phyloP scores from a whole-genome alignment of 169 alveolate species.

The Cryptosporidium muris region DNA sequence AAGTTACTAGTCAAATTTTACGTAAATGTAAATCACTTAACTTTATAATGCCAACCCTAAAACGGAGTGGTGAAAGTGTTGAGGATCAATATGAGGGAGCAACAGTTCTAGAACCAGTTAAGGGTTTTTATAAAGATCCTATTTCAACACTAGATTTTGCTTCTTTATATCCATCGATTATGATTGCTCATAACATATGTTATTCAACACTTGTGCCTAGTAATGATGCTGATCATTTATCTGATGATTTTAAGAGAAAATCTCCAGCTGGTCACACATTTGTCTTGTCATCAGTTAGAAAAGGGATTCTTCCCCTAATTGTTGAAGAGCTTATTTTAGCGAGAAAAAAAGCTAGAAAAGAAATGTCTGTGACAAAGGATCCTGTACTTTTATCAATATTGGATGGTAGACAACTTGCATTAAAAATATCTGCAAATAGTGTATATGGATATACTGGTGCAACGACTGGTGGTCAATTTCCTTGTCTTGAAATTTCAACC shows the following conservation, averaged over 20 bases:
- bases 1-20: slow-evolving; percentile 94
- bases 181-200: slow-evolving; percentile 99
- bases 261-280: slow-evolving; percentile 73
- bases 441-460: slow-evolving; percentile 99
- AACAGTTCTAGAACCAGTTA: slow-evolving; percentile 92
- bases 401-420: slow-evolving; percentile 98
- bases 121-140: slow-evolving; percentile 95
- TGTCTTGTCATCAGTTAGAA: slow-evolving; percentile 74
- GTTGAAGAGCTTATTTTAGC: slow-evolving; percentile 96
- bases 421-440: slow-evolving; percentile 98
- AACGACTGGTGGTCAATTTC: slow-evolving; percentile 94
- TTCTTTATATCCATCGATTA: slow-evolving; percentile 98
- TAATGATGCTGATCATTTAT: slow-evolving; percentile 73
- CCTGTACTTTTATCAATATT: slow-evolving; percentile 88
- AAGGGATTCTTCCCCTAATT: slow-evolving; percentile 96
- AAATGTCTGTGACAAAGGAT: slow-evolving; percentile 89
- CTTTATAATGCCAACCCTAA: slow-evolving; percentile 90
- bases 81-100: slow-evolving; percentile 92
- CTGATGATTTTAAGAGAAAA: slow-evolving; percentile 72
- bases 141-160: slow-evolving; percentile 99
- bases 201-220: slow-evolving; percentile 93
- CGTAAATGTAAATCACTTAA: slow-evolving; percentile 89
- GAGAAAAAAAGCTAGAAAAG: slow-evolving; percentile 92
- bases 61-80: slow-evolving; percentile 8
- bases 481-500: slow-evolving; percentile 95